phyloP scores from a whole-genome alignment of 345 rosid genomes.

The Citrus inodora region DNA sequence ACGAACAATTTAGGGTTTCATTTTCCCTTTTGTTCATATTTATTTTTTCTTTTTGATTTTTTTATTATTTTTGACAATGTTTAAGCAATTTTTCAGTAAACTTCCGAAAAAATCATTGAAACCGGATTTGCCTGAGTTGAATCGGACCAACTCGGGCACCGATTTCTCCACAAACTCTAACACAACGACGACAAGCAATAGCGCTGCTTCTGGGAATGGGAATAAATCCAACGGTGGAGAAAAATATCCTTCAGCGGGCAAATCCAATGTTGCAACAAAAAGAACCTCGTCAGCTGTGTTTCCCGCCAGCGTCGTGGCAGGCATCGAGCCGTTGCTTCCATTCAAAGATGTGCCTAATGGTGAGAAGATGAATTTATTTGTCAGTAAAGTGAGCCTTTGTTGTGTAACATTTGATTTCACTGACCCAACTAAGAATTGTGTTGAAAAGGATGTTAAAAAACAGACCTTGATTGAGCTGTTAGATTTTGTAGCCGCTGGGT shows the following conservation, averaged over 20 bases:
- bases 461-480: conserved; percentile 74
- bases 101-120: conserved; percentile 63
- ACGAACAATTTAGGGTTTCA: conserved; percentile 20
- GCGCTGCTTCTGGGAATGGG: conserved; percentile 20
- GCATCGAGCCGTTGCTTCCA: conserved; percentile 79
- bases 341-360: conserved; percentile 70
- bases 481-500: conserved; percentile 65
- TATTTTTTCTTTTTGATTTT: not conserved
- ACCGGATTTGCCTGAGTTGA: conserved; percentile 43
- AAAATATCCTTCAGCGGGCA: conserved; percentile 34
- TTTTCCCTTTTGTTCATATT: not conserved
- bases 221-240: conserved; percentile 37
- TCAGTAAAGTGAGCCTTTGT: conserved; percentile 87
- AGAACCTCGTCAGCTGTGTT: conserved; percentile 75
- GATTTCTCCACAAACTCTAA: not conserved
- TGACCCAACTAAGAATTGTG: conserved; percentile 57
- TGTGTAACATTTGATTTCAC: conserved; percentile 82
- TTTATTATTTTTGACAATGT: conserved; percentile 32
- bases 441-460: conserved; percentile 78
- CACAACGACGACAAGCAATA: not conserved
- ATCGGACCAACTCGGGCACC: conserved; percentile 36
- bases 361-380: conserved; percentile 77
- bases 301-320: conserved; percentile 72
- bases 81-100: conserved; percentile 70
- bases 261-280: conserved; percentile 41